Percentiles rank a stretch among this genome's conserved stretches.
phyloP scores from a whole-genome alignment of 257 asterid species.

The Ehretia macrophylla region DNA sequence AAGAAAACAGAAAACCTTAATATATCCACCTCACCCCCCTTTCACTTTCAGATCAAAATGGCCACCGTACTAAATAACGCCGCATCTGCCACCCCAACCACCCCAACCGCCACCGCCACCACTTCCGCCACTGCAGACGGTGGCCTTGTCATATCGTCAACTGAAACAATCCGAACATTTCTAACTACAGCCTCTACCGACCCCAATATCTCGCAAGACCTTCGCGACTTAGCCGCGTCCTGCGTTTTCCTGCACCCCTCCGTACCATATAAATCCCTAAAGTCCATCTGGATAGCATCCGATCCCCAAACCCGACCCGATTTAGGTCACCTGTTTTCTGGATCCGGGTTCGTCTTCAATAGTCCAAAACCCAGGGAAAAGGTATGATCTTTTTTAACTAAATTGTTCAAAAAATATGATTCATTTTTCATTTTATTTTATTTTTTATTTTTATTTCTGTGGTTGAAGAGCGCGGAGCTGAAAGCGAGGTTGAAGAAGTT shows the following conservation, averaged over 20 bases:
- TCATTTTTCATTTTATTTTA: neutral
- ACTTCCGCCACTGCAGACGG: slow-evolving; percentile 15
- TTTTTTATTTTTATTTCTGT: neutral
- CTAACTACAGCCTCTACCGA: slow-evolving; percentile 45
- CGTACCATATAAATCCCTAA: slow-evolving; percentile 59
- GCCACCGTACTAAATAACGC: slow-evolving; percentile 5
- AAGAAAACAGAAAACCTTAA: too few species aligned
- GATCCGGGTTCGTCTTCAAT: slow-evolving; percentile 49
- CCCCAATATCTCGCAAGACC: slow-evolving; percentile 43
- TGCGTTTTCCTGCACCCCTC: slow-evolving; percentile 38
- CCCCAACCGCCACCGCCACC: slow-evolving; percentile 19
- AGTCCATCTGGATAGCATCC: slow-evolving; percentile 56
- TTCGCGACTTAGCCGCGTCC: slow-evolving; percentile 46
- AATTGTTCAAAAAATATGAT: neutral
- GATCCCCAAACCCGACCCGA: slow-evolving; percentile 42
- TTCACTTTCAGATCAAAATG: neutral
- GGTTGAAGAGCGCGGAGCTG: slow-evolving; percentile 62
- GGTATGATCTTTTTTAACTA: slow-evolving; percentile 28
- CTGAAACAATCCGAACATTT: slow-evolving; percentile 54
- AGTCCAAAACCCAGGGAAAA: slow-evolving; percentile 85
- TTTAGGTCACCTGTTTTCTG: slow-evolving; percentile 36
- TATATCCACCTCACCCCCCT: neutral
- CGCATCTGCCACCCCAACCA: slow-evolving; percentile 15
- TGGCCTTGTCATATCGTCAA: slow-evolving; percentile 47
- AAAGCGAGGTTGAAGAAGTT: slow-evolving; percentile 68